These are phyloP conservation scores for Quercus robur DNA, from an alignment of 306 rosid species.

Conservation along the genomic window DNA sequence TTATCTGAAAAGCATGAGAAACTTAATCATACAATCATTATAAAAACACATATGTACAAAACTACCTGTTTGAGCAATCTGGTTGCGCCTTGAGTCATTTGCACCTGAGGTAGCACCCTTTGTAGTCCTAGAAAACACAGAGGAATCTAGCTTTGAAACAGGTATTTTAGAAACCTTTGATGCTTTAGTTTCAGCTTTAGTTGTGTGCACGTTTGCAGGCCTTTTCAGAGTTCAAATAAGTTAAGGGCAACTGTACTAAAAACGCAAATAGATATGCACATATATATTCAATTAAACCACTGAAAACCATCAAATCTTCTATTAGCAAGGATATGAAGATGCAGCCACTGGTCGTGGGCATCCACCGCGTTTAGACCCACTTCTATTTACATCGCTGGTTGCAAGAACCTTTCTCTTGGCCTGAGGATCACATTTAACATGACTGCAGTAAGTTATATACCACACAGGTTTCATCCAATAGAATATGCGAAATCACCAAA, in stretches of 20 bases:
- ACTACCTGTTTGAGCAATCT: conserved; percentile 50
- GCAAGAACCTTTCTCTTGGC: conserved; percentile 65
- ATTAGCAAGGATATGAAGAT: conserved; percentile 72
- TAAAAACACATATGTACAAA: not conserved
- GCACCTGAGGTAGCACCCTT: conserved; percentile 36
- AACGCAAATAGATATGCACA: conserved; percentile 12
- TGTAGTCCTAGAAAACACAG: conserved; percentile 25
- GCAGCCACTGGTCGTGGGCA: conserved; percentile 60
- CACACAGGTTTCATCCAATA: not conserved
- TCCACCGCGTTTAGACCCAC: conserved; percentile 61
- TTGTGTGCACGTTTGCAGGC: conserved; percentile 33
- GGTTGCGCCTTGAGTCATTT: conserved; percentile 48
- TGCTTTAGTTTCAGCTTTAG: conserved; percentile 44
- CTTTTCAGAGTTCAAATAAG: conserved; percentile 54
- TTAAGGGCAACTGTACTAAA: conserved; percentile 46
- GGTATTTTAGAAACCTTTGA: conserved; percentile 43
- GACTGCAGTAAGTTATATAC: not conserved
- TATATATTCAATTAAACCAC: conserved; percentile 9
- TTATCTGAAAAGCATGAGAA: not conserved
- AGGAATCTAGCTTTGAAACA: conserved; percentile 41
- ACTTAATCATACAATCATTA: not conserved
- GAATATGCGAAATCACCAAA: not conserved
- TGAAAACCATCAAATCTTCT: not conserved
- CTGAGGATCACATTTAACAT: conserved; percentile 29
- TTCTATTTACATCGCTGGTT: conserved; percentile 43